Percentiles rank a stretch among this genome's conserved stretches.
Conservation (phyloP, 129 eudicot genomes). For the Helichrysum umbraculigerum region DNA sequence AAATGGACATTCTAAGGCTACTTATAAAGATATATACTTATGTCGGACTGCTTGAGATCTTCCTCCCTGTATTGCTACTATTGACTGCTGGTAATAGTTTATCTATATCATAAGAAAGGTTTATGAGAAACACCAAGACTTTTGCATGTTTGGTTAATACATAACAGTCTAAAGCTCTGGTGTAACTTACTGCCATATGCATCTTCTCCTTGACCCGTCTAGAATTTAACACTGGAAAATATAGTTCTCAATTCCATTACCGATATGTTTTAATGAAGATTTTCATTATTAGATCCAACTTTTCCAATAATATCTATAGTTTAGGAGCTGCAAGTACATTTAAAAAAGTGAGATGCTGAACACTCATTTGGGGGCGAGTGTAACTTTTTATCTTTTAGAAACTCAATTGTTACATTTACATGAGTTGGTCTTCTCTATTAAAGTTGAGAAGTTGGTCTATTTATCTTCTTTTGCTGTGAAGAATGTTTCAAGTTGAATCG, state of each 20-base stretch:
- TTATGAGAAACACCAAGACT: background rate
- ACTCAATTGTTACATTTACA: conserved; percentile 16
- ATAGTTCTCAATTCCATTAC: background rate
- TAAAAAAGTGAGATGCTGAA: background rate
- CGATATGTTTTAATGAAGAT: background rate
- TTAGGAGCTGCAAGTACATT: conserved; percentile 11
- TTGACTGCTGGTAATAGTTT: background rate
- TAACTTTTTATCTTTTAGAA: conserved; percentile 18
- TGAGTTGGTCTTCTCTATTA: conserved; percentile 25
- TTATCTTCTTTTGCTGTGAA: conserved; percentile 11
- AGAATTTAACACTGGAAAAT: background rate
- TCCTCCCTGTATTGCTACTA: background rate
- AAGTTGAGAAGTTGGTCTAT: conserved; percentile 12
- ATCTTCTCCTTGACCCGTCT: conserved; percentile 1
- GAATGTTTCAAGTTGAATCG: conserved; percentile 1
- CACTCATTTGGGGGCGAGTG: conserved; percentile 2
- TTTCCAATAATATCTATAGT: background rate
- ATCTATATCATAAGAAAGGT: conserved; percentile 1
- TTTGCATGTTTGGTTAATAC: conserved; percentile 19
- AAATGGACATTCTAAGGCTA: conserved; percentile 12
- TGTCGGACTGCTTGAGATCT: background rate
- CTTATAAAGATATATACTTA: background rate
- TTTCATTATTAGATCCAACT: background rate
- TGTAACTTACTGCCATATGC: conserved; percentile 12
- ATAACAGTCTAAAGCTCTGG: conserved; percentile 14